Base-by-base conservation (phyloP, 2,329 filamentous ascomycete species). In the Nigrograna mackinnonii region DNA sequence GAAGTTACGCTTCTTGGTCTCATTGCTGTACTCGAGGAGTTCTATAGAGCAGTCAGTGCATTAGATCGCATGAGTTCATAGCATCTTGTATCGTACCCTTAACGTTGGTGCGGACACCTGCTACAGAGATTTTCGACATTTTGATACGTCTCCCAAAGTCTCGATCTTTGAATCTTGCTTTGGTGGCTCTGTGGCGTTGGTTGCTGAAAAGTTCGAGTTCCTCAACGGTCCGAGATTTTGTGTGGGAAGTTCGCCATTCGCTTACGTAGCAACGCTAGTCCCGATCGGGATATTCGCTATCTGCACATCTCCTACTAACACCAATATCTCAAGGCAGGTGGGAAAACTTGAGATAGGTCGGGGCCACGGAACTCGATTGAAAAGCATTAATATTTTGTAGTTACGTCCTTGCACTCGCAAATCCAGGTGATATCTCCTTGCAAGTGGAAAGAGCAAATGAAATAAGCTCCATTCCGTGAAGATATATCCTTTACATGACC, bases 1-100 rank as follows among this genome's bases (percentile, higher is more conserved):
- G 82, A 96, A 96, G 85, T 96, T 96, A 67, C 91, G 83, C 88
- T 96, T 96, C 87, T 96, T 96, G 76, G 88, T 89, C 77, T 95
- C 85, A 68, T 82, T 82, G 72, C 88, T 95, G 87, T 97, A 97
- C 71, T 95, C 86, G 69, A 99, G 87, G 70, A 99, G 84, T 75
- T 94, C 84, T 36, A 3, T 3, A 21, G 12, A 36, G 17, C 22
- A 4, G 20, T 12, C 34, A 21, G 34, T 12, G 34, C 19, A 12
- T 4, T 3, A 20, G 20, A 11, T 36, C n/a, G 4, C 18, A 3
- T n/a, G n/a, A n/a, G n/a, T n/a, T n/a, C n/a, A 4, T 22, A 3
- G 34, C 31, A 20, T 21, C 2, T 3, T 20, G 16, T 20, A 20
- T 36, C 34, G 19, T 34, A 51, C 42, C 46, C 76, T 86, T 80